Conservation (phyloP, 331 rosid species). For the Pyrus hybrid region DNA sequence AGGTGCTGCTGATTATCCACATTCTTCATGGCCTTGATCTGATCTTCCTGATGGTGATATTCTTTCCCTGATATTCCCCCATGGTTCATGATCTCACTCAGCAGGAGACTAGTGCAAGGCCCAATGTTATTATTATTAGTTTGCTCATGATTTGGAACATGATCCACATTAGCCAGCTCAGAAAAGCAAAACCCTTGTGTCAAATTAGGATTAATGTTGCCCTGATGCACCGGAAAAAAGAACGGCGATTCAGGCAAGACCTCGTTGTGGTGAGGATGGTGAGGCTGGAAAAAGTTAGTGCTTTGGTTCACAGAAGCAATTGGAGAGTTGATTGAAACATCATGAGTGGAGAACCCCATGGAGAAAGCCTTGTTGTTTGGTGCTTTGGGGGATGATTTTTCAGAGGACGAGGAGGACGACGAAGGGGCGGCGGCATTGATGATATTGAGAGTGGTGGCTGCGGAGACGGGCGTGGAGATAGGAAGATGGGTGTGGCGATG, state of each 20-base stretch:
- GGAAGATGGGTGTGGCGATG: background rate
- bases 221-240: slow-evolving; percentile 46
- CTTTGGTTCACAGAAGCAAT: slow-evolving; percentile 37
- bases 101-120: slow-evolving; percentile 53
- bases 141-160: slow-evolving; percentile 19
- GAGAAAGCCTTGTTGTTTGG: slow-evolving; percentile 29
- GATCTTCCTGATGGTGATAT: background rate
- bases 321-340: slow-evolving; percentile 33
- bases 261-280: slow-evolving; percentile 7
- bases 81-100: slow-evolving; percentile 58
- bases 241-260: slow-evolving; percentile 38
- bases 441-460: slow-evolving; percentile 1
- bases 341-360: slow-evolving; percentile 32
- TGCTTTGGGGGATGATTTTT: slow-evolving; percentile 57
- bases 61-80: slow-evolving; percentile 26
- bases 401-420: slow-evolving; percentile 64
- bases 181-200: slow-evolving; percentile 75
- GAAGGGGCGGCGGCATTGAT: slow-evolving; percentile 40
- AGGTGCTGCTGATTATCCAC: background rate
- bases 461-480: background rate
- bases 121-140: slow-evolving; percentile 7
- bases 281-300: slow-evolving; percentile 35
- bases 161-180: slow-evolving; percentile 46
- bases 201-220: background rate
- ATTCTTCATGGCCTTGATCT: background rate